Evolutionary conservation across 257 asterid species (phyloP).

Genomic region (Solanum piurae): DNA sequence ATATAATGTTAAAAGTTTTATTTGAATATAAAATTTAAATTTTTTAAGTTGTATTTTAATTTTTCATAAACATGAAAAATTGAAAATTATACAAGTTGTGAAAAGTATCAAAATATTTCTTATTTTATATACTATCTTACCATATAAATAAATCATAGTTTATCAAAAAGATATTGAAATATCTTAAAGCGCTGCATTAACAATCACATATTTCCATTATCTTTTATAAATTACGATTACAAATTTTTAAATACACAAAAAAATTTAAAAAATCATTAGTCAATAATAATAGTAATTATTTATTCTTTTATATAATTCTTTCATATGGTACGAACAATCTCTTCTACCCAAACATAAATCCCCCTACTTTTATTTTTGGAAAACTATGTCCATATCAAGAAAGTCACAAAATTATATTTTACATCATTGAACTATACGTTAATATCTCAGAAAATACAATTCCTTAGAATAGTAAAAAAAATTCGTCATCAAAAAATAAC

Average conservation of each 20-base stretch:
- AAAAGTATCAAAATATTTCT: too few relatives aligned
- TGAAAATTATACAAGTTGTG: too few relatives aligned
- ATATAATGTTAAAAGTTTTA: neutral
- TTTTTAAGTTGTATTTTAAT: neutral
- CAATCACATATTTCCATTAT: neutral
- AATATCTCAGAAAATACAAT: neutral
- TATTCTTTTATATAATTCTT: neutral
- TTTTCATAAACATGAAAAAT: neutral
- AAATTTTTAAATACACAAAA: neutral
- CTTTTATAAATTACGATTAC: neutral
- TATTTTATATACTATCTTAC: neutral
- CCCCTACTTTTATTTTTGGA: too few relatives aligned
- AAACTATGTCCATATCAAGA: neutral
- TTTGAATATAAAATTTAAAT: too few relatives aligned
- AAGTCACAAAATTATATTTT: neutral
- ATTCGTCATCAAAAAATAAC: neutral
- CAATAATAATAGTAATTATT: neutral
- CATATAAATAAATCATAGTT: neutral
- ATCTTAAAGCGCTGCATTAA: neutral
- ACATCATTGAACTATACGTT: neutral
- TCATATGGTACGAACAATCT: neutral
- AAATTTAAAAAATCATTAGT: accelerated
- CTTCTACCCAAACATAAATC: neutral
- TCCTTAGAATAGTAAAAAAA: neutral
- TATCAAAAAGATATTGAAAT: neutral